These are phyloP conservation scores for barrel medic (Medicago truncatula) DNA, from an alignment of 306 rosid genomes.

Conservation along the genomic window DNA sequence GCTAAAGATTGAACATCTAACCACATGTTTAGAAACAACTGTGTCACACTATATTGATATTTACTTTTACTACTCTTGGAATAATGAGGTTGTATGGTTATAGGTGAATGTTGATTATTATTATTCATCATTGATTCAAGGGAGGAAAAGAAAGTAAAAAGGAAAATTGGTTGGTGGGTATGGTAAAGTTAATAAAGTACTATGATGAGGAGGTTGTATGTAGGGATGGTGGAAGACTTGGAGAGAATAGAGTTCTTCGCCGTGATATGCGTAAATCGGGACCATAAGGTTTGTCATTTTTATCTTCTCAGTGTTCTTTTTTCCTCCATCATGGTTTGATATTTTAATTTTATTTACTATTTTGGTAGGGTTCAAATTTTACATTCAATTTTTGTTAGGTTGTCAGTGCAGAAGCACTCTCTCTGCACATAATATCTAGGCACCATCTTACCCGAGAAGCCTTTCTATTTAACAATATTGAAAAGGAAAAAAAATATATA, in stretches of 20 bases:
- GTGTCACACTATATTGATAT: neutral
- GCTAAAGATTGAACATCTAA: too few relatives aligned
- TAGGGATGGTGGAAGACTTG: conserved; percentile 20
- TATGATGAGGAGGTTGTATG: conserved; percentile 5
- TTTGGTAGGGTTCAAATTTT: neutral
- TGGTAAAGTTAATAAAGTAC: conserved; percentile 15
- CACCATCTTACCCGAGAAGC: conserved; percentile 1
- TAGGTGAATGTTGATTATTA: neutral
- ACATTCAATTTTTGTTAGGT: neutral
- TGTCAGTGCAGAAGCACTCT: neutral
- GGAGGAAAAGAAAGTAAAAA: conserved; percentile 24
- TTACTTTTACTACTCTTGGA: conserved; percentile 6
- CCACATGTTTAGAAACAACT: too few relatives aligned
- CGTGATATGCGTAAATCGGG: conserved; percentile 21
- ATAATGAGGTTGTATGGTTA: conserved; percentile 5
- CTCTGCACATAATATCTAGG: conserved; percentile 9
- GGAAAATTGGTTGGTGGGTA: conserved; percentile 37
- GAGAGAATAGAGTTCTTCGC: conserved; percentile 22
- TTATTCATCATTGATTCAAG: conserved; percentile 18
- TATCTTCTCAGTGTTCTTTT: neutral
- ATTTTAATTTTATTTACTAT: neutral
- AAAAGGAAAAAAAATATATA: neutral
- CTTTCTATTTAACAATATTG: neutral
- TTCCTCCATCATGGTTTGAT: neutral
- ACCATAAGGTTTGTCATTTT: conserved; percentile 31